Percentiles rank a stretch among this genome's conserved stretches.
Evolutionary conservation across 2,329 filamentous ascomycete species (phyloP).

Genomic region (Nemania diffusa): DNA sequence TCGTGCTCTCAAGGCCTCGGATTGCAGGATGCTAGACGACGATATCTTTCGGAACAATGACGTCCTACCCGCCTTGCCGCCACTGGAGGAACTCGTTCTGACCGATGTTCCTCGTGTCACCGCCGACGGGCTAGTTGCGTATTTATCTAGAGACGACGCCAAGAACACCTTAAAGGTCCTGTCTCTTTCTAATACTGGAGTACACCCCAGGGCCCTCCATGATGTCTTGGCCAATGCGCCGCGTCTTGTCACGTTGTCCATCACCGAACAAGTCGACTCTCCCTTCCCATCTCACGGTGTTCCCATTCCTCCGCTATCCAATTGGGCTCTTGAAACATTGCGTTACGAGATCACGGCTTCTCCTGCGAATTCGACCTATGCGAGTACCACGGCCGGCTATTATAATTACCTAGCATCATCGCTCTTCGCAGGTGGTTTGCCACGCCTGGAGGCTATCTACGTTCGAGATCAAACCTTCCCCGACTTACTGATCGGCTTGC

Average conservation of each 20-base stretch:
- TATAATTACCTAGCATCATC: slow-evolving; percentile 89
- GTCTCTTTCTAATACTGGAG: slow-evolving; percentile 76
- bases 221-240: slow-evolving; percentile 68
- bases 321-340: slow-evolving; percentile 74
- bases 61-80: slow-evolving; percentile 76
- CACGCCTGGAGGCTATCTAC: slow-evolving; percentile 79
- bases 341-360: slow-evolving; percentile 83
- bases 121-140: slow-evolving; percentile 73
- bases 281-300: slow-evolving; percentile 60
- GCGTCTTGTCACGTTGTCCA: slow-evolving; percentile 66
- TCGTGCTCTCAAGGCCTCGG: slow-evolving; percentile 77
- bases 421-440: slow-evolving; percentile 78
- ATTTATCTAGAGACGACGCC: slow-evolving; percentile 71
- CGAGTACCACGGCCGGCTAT: slow-evolving; percentile 69
- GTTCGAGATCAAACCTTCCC: slow-evolving; percentile 87
- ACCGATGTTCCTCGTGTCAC: slow-evolving; percentile 78
- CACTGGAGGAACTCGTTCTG: slow-evolving; percentile 77
- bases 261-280: slow-evolving; percentile 62
- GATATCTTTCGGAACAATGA: slow-evolving; percentile 76
- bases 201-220: slow-evolving; percentile 71
- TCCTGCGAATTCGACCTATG: slow-evolving; percentile 66
- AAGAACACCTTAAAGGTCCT: slow-evolving; percentile 72
- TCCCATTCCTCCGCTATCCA: slow-evolving; percentile 71
- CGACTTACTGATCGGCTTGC: slow-evolving; percentile 76
- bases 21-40: slow-evolving; percentile 77